These are phyloP conservation scores for Euclidium syriacum DNA, from an alignment of 345 rosid species.

Conservation along the genomic window DNA sequence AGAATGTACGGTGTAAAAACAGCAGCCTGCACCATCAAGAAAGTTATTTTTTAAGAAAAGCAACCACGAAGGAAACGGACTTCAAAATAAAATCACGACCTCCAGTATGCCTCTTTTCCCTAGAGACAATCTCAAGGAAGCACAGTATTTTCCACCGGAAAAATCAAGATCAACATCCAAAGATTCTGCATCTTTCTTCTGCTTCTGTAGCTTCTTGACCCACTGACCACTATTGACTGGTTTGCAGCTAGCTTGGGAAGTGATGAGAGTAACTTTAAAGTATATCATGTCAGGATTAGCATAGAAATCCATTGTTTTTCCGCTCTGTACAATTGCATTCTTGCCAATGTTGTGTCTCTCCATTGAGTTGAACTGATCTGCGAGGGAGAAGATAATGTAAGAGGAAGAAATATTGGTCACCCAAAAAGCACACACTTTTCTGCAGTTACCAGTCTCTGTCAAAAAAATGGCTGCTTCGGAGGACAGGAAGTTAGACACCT, in stretches of 20 bases:
- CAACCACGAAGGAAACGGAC: slow-evolving; percentile 20
- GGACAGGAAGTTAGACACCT: slow-evolving; percentile 66
- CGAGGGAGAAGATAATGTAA: slow-evolving; percentile 37
- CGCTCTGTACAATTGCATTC: slow-evolving; percentile 64
- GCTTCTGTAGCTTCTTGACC: slow-evolving; percentile 71
- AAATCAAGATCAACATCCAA: slow-evolving; percentile 84
- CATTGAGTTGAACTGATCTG: slow-evolving; percentile 40
- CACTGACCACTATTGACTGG: slow-evolving; percentile 82
- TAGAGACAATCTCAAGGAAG: slow-evolving; percentile 73
- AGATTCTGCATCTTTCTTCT: slow-evolving; percentile 42
- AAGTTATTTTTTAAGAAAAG: neutral
- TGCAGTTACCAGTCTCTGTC: slow-evolving; percentile 62
- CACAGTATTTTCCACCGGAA: slow-evolving; percentile 70
- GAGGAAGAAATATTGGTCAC: slow-evolving; percentile 1
- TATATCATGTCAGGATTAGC: slow-evolving; percentile 67
- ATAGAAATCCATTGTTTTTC: slow-evolving; percentile 75
- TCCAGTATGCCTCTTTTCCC: slow-evolving; percentile 79
- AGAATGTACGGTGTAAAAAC: slow-evolving; percentile 63
- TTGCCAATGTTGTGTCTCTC: slow-evolving; percentile 51
- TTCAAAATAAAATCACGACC: slow-evolving; percentile 43
- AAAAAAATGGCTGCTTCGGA: slow-evolving; percentile 62
- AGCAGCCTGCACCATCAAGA: slow-evolving; percentile 56
- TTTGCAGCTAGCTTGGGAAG: slow-evolving; percentile 61
- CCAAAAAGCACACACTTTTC: slow-evolving; percentile 19
- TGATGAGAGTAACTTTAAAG: slow-evolving; percentile 59